Percentiles rank a stretch among this genome's conserved stretches.
Conservation (phyloP, 140 eudicot species). For the Artemisia princeps region DNA sequence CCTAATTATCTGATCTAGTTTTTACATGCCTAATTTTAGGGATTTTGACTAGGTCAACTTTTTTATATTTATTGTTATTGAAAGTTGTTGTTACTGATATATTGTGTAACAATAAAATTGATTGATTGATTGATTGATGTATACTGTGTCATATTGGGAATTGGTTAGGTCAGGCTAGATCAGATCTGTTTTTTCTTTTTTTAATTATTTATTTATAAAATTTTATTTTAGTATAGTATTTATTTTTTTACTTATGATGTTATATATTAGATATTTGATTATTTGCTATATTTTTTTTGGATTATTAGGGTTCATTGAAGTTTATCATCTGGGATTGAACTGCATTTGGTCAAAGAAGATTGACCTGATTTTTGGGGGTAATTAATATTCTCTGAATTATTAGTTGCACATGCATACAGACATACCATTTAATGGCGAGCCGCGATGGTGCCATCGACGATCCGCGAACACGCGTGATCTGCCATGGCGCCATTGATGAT, state of each 20-base stretch:
- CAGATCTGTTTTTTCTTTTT: slow-evolving; percentile 19
- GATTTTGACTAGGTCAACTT: slow-evolving; percentile 36
- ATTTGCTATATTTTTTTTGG: not conserved
- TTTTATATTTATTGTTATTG: slow-evolving; percentile 12
- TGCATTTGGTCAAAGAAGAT: slow-evolving; percentile 22
- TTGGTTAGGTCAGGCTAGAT: slow-evolving; percentile 22
- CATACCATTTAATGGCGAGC: not conserved
- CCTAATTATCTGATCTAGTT: slow-evolving; percentile 18
- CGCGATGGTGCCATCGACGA: not conserved
- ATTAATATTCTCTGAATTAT: slow-evolving; percentile 7
- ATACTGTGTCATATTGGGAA: not conserved
- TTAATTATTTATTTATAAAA: not conserved
- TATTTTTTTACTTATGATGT: not conserved
- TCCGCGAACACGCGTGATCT: not conserved
- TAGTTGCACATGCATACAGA: not conserved
- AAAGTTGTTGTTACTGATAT: not conserved
- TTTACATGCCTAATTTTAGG: slow-evolving; percentile 22
- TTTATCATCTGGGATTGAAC: slow-evolving; percentile 23
- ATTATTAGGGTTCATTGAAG: slow-evolving; percentile 22
- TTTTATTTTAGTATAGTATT: not conserved
- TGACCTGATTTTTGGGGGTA: slow-evolving; percentile 21
- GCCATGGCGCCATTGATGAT: not conserved
- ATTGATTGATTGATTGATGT: slow-evolving; percentile 20
- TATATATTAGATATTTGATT: not conserved
- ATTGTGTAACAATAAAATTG: slow-evolving; percentile 24